phyloP scores from a whole-genome alignment of 495 filamentous ascomycete genomes.

The Lasiosphaeria miniovina region DNA sequence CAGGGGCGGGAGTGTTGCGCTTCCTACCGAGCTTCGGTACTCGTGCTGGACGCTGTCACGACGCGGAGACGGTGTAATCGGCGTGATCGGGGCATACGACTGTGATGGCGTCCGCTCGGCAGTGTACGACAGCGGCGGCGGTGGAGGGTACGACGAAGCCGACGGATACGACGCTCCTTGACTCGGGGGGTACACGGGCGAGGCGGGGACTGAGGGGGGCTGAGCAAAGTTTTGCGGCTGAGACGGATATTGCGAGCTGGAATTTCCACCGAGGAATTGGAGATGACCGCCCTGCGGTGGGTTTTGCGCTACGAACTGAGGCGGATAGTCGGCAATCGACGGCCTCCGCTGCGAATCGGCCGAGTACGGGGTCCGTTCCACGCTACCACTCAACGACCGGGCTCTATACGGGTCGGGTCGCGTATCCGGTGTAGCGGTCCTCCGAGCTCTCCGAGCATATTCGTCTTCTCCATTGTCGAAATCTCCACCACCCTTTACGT shows the following conservation, averaged over 20 bases:
- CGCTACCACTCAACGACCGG: conserved; percentile 72
- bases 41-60: conserved; percentile 24
- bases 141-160: conserved; percentile 35
- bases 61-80: conserved; percentile 25
- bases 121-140: conserved; percentile 37
- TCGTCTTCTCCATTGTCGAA: conserved; percentile 69
- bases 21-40: conserved; percentile 12
- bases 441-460: conserved; percentile 48
- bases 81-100: conserved; percentile 27
- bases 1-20: conserved; percentile 19
- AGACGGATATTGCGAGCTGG: conserved; percentile 30
- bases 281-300: conserved; percentile 35
- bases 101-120: conserved; percentile 29
- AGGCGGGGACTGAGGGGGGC: conserved; percentile 44
- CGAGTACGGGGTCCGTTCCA: conserved; percentile 46
- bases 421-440: conserved; percentile 60
- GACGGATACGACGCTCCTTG: conserved; percentile 19
- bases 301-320: conserved; percentile 41
- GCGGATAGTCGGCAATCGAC: conserved; percentile 51
- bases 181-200: conserved; percentile 39
- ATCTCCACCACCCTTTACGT: conserved; percentile 68
- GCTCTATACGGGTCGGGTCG: conserved; percentile 61
- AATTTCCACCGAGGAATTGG: conserved; percentile 29
- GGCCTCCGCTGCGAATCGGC: conserved; percentile 52
- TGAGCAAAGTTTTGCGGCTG: conserved; percentile 44